These are phyloP conservation scores for Daldinia eschscholtzii DNA, from an alignment of 2,329 filamentous ascomycete species.

Conservation along the genomic window DNA sequence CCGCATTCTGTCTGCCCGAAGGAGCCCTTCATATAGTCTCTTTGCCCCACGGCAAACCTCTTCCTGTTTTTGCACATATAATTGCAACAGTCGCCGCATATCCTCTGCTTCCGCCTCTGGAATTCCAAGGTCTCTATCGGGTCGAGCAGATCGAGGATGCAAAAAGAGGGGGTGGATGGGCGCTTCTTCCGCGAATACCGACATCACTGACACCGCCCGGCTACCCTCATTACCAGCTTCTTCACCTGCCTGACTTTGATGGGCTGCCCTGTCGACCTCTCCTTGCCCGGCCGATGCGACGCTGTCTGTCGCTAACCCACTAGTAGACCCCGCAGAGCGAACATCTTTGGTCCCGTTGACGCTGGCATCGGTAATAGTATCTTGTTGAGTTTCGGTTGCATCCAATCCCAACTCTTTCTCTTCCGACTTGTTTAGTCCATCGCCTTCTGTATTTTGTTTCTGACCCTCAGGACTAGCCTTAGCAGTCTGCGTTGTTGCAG, in stretches of 20 bases:
- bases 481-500: constrained; percentile 40
- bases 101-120: constrained; percentile 82
- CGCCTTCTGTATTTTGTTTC: constrained; percentile 11
- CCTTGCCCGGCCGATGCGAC: constrained; percentile 36
- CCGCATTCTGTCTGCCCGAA: constrained; percentile 78
- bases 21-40: constrained; percentile 76
- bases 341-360: constrained; percentile 25
- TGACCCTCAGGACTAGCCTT: constrained; percentile 24
- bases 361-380: constrained; percentile 15
- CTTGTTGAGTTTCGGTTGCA: constrained; percentile 19
- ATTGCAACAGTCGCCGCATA: constrained; percentile 76
- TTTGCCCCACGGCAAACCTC: constrained; percentile 80
- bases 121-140: constrained; percentile 78
- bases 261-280: constrained; percentile 35
- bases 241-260: constrained; percentile 35
- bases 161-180: constrained; percentile 81
- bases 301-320: constrained; percentile 38
- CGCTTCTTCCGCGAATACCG: constrained; percentile 62
- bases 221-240: constrained; percentile 42
- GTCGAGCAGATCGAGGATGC: constrained; percentile 70
- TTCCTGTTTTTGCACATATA: constrained; percentile 88
- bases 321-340: constrained; percentile 13
- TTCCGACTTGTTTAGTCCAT: constrained; percentile 1
- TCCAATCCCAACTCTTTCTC: constrained; percentile 15
- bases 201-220: constrained; percentile 51